Evolutionary conservation across 148 eudicot species (phyloP), one percentile per base, ranked within the genome.

Genomic region (Pouteria glomerata): DNA sequence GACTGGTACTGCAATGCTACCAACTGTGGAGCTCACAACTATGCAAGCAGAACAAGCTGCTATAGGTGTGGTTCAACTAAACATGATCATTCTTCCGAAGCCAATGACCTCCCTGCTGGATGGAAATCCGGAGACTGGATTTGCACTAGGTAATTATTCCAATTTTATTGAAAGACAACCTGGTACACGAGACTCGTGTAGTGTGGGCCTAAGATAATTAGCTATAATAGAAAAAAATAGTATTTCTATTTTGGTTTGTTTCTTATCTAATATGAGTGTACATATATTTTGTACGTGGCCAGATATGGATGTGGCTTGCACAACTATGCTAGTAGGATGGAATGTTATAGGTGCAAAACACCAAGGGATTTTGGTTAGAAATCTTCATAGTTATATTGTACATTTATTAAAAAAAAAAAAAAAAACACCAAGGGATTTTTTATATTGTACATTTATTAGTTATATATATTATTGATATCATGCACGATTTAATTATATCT

Each of bases 101-200:
- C 79, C 23, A 74, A 65, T 59, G 66, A 27, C 26, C 64, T 78
- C 76, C 96, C 98, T 6, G 98, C 98, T 6, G 98, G 98, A 37
- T 93, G 96, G 96, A 93, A 93, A 80, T 42, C 85, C 18, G 98
- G 98, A 24, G 96, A 93, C 62, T 90, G 94, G 98, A 75, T 93
- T 59, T 93, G 96, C 85, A 34, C 75, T 42, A 81, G 93, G 96
- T 90, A 31, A 60, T n/a, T n/a, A 47, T 72, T 48, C 16, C 8
- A 44, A 4, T 39, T 24, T 24, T 31, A 8, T 18, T 47, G 14
- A 33, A 31, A 52, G 3, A 19, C 0, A 18, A 31, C 1, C 13
- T n/a, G 21, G 4, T 31, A 5, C 44, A 0, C 23, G 44, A 6
- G n/a, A 7, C 33, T 45, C 10, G 39, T 1, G 27, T 30, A 73